Percentiles rank a stretch among this genome's conserved stretches.
Conservation (phyloP, 176 grass and related monocot species). For the Bonia amplexicaulis region DNA sequence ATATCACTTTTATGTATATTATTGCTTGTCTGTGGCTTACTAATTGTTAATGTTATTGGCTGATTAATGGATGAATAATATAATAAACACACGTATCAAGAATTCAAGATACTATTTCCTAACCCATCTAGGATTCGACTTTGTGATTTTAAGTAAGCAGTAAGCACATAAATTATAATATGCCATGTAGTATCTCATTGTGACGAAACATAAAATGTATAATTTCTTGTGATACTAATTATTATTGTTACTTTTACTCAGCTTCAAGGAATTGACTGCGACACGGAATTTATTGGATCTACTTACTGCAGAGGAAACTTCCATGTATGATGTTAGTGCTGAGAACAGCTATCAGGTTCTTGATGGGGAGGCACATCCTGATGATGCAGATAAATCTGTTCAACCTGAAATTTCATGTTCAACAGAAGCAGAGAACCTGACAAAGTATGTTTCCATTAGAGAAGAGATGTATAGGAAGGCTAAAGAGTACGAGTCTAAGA, state of each 20-base stretch:
- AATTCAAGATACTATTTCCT: neutral
- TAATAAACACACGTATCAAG: neutral
- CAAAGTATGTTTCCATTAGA: slow-evolving; percentile 79
- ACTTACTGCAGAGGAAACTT: slow-evolving; percentile 68
- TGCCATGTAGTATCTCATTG: neutral
- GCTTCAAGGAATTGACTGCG: slow-evolving; percentile 80
- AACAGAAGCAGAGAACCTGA: slow-evolving; percentile 65
- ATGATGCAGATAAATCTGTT: slow-evolving; percentile 46
- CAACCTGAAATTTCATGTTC: slow-evolving; percentile 50
- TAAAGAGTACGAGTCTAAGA: slow-evolving; percentile 95
- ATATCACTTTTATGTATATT: neutral
- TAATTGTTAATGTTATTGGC: neutral
- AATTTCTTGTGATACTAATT: slow-evolving; percentile 5
- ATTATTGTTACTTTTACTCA: slow-evolving; percentile 34
- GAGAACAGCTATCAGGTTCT: slow-evolving; percentile 33
- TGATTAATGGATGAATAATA: neutral
- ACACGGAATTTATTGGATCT: slow-evolving; percentile 69
- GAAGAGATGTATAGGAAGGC: slow-evolving; percentile 97
- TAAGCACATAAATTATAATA: neutral
- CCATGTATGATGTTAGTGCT: slow-evolving; percentile 25
- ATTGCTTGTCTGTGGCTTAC: neutral
- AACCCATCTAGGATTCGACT: neutral
- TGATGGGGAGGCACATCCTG: slow-evolving; percentile 42
- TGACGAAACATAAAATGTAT: neutral
- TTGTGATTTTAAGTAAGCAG: neutral